A percentile compares a stretch with the other conserved stretches of the same genome.
phyloP scores from a whole-genome alignment of 1,284 basidiomycete species.

The Paramarasmius palmivorus region DNA sequence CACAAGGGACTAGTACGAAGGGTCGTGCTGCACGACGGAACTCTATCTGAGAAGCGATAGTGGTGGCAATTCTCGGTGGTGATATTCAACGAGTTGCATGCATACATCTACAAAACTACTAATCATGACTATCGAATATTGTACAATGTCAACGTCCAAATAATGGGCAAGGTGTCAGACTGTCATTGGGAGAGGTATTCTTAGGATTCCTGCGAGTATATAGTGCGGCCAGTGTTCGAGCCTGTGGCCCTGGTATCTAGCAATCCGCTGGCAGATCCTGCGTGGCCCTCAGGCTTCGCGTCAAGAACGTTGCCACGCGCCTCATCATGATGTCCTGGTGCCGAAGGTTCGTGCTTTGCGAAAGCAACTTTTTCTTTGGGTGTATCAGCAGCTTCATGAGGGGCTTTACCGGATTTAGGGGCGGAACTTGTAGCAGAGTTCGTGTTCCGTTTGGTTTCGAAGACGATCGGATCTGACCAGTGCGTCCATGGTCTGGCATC shows the following conservation, averaged over 20 bases:
- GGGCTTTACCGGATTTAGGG: neutral
- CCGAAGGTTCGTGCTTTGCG: conserved; percentile 22
- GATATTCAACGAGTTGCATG: neutral
- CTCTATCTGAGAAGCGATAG: conserved; percentile 44
- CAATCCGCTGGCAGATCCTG: conserved; percentile 48
- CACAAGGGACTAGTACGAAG: conserved; percentile 46
- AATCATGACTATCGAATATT: neutral
- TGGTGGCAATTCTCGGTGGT: neutral
- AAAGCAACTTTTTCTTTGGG: too few relatives aligned
- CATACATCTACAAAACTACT: neutral
- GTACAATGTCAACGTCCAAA: neutral
- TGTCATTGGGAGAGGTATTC: neutral
- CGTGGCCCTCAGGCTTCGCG: conserved; percentile 38
- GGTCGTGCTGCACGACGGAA: conserved; percentile 78
- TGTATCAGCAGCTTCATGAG: too few relatives aligned
- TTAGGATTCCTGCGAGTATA: conserved; percentile 46
- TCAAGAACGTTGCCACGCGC: conserved; percentile 21
- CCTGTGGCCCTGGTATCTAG: conserved; percentile 32
- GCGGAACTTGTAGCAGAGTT: neutral
- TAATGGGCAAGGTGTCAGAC: neutral
- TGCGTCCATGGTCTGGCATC: conserved; percentile 17
- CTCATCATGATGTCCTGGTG: conserved; percentile 26
- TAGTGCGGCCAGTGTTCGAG: conserved; percentile 55
- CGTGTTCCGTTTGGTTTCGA: neutral
- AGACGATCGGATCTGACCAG: conserved; percentile 13